phyloP scores from a whole-genome alignment of 345 rosid genomes.

The Camelina sativa region DNA sequence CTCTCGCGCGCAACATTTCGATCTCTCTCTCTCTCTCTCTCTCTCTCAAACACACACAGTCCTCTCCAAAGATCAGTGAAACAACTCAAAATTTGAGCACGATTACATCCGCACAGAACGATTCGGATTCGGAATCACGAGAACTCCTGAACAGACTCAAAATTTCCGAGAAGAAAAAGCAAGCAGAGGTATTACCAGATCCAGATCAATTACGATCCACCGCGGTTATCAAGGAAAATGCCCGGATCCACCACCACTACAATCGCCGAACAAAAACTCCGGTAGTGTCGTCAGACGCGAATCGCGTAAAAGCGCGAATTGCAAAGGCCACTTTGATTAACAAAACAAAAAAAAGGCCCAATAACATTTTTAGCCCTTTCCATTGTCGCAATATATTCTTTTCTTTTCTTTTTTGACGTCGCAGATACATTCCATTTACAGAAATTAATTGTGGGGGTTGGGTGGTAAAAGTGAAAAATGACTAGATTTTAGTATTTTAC shows the following conservation, averaged over 20 bases:
- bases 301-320: slow-evolving; percentile 15
- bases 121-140: too few species aligned
- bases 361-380: not conserved
- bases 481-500: too few species aligned
- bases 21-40: slow-evolving; percentile 8
- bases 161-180: too few species aligned
- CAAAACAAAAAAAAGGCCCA: slow-evolving; percentile 27
- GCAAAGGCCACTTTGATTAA: slow-evolving; percentile 21
- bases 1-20: slow-evolving; percentile 85
- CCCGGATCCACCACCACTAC: slow-evolving; percentile 23
- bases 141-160: slow-evolving; percentile 11
- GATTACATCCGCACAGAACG: slow-evolving; percentile 32
- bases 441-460: too few species aligned
- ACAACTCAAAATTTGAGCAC: slow-evolving; percentile 19
- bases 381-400: too few species aligned
- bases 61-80: slow-evolving; percentile 22
- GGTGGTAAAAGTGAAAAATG: too few species aligned
- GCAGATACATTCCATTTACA: too few species aligned
- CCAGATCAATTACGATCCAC: slow-evolving; percentile 35
- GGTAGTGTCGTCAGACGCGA: slow-evolving; percentile 21
- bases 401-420: too few species aligned
- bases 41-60: not conserved
- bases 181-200: slow-evolving; percentile 14
- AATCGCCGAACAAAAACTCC: slow-evolving; percentile 30
- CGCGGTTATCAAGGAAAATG: not conserved